These are phyloP conservation scores for Nymphaea thermarum DNA, from an alignment of 164 flowering plant species.

Conservation along the genomic window DNA sequence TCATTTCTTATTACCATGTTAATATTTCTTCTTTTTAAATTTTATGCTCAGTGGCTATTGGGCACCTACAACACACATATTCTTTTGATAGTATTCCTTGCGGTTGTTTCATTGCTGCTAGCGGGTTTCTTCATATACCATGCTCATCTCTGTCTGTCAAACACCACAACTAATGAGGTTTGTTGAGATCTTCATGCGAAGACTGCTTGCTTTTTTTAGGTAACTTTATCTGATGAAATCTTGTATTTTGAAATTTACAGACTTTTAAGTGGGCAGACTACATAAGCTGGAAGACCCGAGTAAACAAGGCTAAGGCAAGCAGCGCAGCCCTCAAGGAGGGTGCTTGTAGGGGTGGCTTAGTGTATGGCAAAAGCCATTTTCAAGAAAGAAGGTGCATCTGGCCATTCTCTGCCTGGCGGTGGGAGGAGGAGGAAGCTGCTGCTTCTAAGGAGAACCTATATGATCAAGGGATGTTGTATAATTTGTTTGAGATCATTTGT, in stretches of 20 bases:
- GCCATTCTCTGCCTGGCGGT: slow-evolving; percentile 24
- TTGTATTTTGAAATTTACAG: slow-evolving; percentile 19
- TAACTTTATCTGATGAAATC: not conserved
- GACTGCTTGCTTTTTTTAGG: not conserved
- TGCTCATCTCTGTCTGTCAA: slow-evolving; percentile 66
- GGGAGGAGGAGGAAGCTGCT: slow-evolving; percentile 24
- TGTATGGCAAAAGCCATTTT: not conserved
- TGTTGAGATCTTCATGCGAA: not conserved
- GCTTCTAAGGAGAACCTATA: slow-evolving; percentile 48
- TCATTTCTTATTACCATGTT: too few species aligned
- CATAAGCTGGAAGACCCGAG: slow-evolving; percentile 52
- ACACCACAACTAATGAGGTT: slow-evolving; percentile 97
- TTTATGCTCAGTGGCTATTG: slow-evolving; percentile 70
- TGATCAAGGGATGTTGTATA: slow-evolving; percentile 50
- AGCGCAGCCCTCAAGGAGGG: slow-evolving; percentile 53
- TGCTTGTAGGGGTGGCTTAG: not conserved
- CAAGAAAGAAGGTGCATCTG: not conserved
- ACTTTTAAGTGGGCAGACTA: slow-evolving; percentile 91
- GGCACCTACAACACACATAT: slow-evolving; percentile 82
- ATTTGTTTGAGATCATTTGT: slow-evolving; percentile 45
- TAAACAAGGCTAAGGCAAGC: slow-evolving; percentile 74
- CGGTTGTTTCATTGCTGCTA: slow-evolving; percentile 57
- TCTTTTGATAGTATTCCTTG: slow-evolving; percentile 84
- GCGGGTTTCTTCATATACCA: slow-evolving; percentile 88
- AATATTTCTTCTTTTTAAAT: not conserved